Evolutionary conservation across 495 filamentous ascomycete genomes (phyloP).

Genomic region (Saxophila tyrrhenica): DNA sequence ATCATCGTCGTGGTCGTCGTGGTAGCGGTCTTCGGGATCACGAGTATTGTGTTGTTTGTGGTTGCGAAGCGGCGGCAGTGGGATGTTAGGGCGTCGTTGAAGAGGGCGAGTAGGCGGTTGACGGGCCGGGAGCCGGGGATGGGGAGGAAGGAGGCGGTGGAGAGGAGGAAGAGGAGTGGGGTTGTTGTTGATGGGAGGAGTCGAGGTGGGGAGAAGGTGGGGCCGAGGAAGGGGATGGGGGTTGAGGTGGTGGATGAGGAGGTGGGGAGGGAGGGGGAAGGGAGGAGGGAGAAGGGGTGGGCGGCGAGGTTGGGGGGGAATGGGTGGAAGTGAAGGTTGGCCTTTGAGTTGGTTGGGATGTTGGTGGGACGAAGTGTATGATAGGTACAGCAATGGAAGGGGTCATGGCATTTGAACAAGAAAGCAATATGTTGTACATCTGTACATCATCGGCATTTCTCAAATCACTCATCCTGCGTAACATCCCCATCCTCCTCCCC

Average conservation of each 20-base stretch:
- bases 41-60: conserved; percentile 37
- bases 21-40: conserved; percentile 44
- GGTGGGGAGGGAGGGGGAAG: neutral
- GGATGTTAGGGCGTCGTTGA: conserved; percentile 38
- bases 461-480: neutral
- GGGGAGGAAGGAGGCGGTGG: neutral
- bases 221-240: neutral
- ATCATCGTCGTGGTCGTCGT: conserved; percentile 50
- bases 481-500: conserved; percentile 4
- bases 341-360: neutral
- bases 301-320: conserved; percentile 8
- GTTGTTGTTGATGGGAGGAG: neutral
- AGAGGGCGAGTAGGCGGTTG: conserved; percentile 35
- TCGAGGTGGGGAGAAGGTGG: neutral
- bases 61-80: conserved; percentile 44
- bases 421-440: neutral
- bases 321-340: conserved; percentile 8
- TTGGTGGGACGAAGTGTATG: neutral
- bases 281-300: neutral
- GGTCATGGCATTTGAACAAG: neutral
- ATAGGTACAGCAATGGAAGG: neutral
- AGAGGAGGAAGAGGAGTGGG: conserved; percentile 1
- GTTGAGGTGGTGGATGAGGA: conserved; percentile 6
- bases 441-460: neutral
- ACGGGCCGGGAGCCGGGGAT: conserved; percentile 17